phyloP scores from a whole-genome alignment of 257 asterid genomes.

The Eustoma russellianum region DNA sequence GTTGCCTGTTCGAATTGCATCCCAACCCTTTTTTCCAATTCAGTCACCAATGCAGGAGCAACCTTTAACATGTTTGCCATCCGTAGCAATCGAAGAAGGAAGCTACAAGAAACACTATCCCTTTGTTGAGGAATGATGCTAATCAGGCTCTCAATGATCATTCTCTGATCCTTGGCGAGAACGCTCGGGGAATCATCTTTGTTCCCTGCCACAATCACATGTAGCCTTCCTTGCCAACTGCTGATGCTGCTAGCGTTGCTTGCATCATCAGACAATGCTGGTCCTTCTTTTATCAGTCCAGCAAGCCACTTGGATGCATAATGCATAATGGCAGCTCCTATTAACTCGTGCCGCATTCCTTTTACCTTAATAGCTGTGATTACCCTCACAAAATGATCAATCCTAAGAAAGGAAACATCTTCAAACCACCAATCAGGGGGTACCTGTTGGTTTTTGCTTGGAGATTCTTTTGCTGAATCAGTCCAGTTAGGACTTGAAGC shows the following conservation, averaged over 20 bases:
- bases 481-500: slow-evolving; percentile 64
- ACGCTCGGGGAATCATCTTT: slow-evolving; percentile 40
- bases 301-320: slow-evolving; percentile 83
- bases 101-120: slow-evolving; percentile 77
- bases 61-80: slow-evolving; percentile 79
- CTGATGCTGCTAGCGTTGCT: slow-evolving; percentile 21
- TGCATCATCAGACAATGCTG: slow-evolving; percentile 25
- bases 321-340: slow-evolving; percentile 69
- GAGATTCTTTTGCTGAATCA: slow-evolving; percentile 67
- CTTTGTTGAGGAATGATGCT: slow-evolving; percentile 89
- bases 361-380: slow-evolving; percentile 84
- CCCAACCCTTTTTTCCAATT: slow-evolving; percentile 85
- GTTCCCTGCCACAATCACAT: slow-evolving; percentile 56
- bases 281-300: slow-evolving; percentile 44
- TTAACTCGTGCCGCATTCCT: slow-evolving; percentile 77
- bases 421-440: slow-evolving; percentile 99
- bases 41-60: slow-evolving; percentile 85
- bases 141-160: slow-evolving; percentile 83
- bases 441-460: slow-evolving; percentile 53
- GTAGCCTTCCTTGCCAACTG: slow-evolving; percentile 80
- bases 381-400: slow-evolving; percentile 85
- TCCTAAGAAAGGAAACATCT: slow-evolving; percentile 73
- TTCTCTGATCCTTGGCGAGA: slow-evolving; percentile 69
- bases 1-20: slow-evolving; percentile 93
- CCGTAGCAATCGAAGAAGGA: slow-evolving; percentile 61